Evolutionary conservation across 768 basidiomycete genomes (phyloP), one percentile per base, ranked within the genome.

Genomic region (Lactifluus subvellereus): DNA sequence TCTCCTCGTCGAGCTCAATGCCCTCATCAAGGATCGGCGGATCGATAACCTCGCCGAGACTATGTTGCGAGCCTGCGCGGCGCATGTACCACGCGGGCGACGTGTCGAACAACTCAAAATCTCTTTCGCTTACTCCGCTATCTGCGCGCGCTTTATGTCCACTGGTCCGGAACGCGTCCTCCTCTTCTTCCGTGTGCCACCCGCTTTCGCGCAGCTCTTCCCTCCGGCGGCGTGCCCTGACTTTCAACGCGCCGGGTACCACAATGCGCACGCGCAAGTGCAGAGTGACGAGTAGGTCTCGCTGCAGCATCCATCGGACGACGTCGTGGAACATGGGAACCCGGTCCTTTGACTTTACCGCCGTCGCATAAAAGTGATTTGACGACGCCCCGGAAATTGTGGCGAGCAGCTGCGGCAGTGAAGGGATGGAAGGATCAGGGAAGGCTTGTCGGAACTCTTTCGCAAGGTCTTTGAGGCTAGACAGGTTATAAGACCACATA

Each of bases 221-320:
- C 63, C 71, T 68, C 47, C 66, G 62, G 51, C 61, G 72, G 55
- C 81, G 80, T n/a, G 90, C 92, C 10, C 78, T 77, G 47, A 80
- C 72, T 74, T 97, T 98, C 61, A 98, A 76, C 52, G 85, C 82
- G 5, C 80, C 77, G 0, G 91, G 86, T 0, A 90, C 94, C 40
- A 93, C 82, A 47, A 98, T 79, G 35, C 94, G 86, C 58, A 96
- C 85, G 42, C 89, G 86, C 14, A 94, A 84, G 70, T 95, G 94
- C 32, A 94, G 79, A 18, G 91, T 89, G 57, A 91, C 81, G 18
- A 98, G 77, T 66, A 98, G 79, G 70, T 93, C 93, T 45, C 86
- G 84, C 71, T 89, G 89, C 42, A 98, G 79, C 79, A 98, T 84
- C 96, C 95, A 98, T 42, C 89, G 75, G 11, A 98, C 84, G 35